phyloP scores from a whole-genome alignment of 306 rosid genomes.

The Corylus americana region DNA sequence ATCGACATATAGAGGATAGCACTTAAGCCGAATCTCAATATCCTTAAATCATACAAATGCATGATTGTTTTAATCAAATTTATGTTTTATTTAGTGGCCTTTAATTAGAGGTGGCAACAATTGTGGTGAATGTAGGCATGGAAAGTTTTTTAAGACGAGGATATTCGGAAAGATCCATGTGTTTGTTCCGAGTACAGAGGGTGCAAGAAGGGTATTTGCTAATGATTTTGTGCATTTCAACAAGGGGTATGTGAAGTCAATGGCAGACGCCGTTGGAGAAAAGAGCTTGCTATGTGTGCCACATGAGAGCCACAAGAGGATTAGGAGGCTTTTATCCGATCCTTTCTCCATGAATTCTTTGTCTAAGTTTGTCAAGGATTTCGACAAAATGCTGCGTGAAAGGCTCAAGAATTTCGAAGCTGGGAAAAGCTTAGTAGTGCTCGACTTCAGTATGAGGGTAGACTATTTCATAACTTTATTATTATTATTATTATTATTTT shows the following conservation, averaged over 20 bases:
- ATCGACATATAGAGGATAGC: too few relatives aligned
- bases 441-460: conserved; percentile 66
- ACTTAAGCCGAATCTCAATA: too few relatives aligned
- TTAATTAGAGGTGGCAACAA: not conserved
- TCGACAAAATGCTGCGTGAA: conserved; percentile 57
- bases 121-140: conserved; percentile 49
- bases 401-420: conserved; percentile 48
- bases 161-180: conserved; percentile 66
- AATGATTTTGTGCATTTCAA: conserved; percentile 65
- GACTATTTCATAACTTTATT: not conserved
- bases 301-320: conserved; percentile 57
- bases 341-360: conserved; percentile 69
- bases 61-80: not conserved
- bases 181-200: conserved; percentile 65
- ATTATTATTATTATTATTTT: too few relatives aligned
- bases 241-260: conserved; percentile 72
- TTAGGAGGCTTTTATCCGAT: conserved; percentile 68
- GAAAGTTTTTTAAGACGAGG: conserved; percentile 78
- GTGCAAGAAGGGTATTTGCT: conserved; percentile 58
- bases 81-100: not conserved
- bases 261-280: conserved; percentile 68
- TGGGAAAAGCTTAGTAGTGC: conserved; percentile 54
- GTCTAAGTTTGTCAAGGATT: conserved; percentile 45
- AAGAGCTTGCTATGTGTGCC: conserved; percentile 62
- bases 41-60: too few relatives aligned